A percentile compares a stretch with the other conserved stretches of the same genome.
Evolutionary conservation across 805 yeast genomes (phyloP).

Genomic region (Saturnispora silvae): DNA sequence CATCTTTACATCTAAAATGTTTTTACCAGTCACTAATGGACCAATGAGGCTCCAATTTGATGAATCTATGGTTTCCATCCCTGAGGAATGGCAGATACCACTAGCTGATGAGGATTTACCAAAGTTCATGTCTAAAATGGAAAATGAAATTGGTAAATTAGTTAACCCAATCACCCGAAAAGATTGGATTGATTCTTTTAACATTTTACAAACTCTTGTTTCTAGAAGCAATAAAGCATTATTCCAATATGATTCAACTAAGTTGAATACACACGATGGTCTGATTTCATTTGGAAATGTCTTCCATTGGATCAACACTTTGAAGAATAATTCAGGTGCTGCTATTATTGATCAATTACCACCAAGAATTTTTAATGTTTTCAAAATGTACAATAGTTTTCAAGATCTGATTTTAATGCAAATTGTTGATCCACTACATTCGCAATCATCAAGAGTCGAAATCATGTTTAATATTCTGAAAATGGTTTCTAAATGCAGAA

Average conservation of each 20-base stretch:
- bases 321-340: slow-evolving; percentile 32
- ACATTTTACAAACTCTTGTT: slow-evolving; percentile 60
- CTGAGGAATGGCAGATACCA: slow-evolving; percentile 21
- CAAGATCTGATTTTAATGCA: slow-evolving; percentile 54
- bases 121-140: slow-evolving; percentile 52
- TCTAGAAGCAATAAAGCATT: slow-evolving; percentile 46
- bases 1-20: slow-evolving; percentile 56
- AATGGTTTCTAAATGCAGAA: slow-evolving; percentile 53
- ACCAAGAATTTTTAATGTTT: slow-evolving; percentile 50
- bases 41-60: slow-evolving; percentile 31
- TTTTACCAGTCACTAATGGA: slow-evolving; percentile 48
- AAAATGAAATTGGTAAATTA: slow-evolving; percentile 46
- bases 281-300: slow-evolving; percentile 55
- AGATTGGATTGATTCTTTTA: slow-evolving; percentile 75
- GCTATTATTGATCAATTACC: slow-evolving; percentile 40
- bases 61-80: slow-evolving; percentile 29
- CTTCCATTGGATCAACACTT: slow-evolving; percentile 55
- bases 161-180: slow-evolving; percentile 46
- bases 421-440: slow-evolving; percentile 50
- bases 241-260: slow-evolving; percentile 42
- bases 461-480: slow-evolving; percentile 61
- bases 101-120: slow-evolving; percentile 34
- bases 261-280: slow-evolving; percentile 35
- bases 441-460: slow-evolving; percentile 48
- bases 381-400: slow-evolving; percentile 58